Conservation (phyloP, 148 eudicot genomes). For the Dianthus caryophyllus region DNA sequence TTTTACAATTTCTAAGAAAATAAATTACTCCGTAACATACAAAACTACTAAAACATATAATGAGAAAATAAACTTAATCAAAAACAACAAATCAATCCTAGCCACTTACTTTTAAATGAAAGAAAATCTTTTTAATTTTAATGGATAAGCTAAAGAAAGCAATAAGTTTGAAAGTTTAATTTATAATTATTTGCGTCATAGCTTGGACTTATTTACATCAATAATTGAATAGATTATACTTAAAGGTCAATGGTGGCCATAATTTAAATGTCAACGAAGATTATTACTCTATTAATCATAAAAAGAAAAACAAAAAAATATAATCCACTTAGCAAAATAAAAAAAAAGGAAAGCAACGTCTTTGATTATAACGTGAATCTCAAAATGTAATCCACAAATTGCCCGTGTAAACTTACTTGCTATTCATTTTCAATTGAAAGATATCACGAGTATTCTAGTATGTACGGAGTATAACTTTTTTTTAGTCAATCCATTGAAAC, state of each 20-base stretch:
- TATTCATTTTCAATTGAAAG: constrained; percentile 1
- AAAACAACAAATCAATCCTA: too few species aligned
- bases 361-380: neutral
- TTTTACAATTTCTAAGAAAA: too few species aligned
- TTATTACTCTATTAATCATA: too few species aligned
- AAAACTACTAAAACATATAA: too few species aligned
- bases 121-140: neutral
- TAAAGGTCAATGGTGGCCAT: neutral
- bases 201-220: neutral
- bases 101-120: too few species aligned
- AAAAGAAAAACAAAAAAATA: too few species aligned
- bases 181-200: too few species aligned
- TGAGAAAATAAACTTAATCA: too few species aligned
- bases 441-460: neutral
- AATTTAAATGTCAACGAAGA: too few species aligned
- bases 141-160: neutral
- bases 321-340: too few species aligned
- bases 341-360: neutral
- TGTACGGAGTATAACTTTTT: too few species aligned
- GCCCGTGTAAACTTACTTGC: neutral
- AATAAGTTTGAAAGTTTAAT: neutral
- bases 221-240: constrained; percentile 1
- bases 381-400: neutral
- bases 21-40: too few species aligned
- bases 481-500: neutral